Evolutionary conservation across 2,329 filamentous ascomycete genomes (phyloP).

Genomic region (Aspergillus pseudonomiae): DNA sequence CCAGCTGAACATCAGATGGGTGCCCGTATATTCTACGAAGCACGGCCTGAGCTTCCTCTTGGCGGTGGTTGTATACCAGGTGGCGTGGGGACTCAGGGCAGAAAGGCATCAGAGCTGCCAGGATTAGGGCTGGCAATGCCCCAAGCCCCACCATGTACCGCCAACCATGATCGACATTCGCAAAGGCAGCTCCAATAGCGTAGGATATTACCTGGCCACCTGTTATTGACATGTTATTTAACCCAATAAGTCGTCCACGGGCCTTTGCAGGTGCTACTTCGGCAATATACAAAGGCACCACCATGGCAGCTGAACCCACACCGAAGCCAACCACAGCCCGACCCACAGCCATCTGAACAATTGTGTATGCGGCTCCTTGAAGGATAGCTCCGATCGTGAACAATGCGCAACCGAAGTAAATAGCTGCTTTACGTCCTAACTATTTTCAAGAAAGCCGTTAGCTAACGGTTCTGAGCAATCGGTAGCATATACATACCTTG

Average conservation of each 20-base stretch:
- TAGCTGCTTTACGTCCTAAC: constrained; percentile 45
- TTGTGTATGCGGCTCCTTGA: constrained; percentile 38
- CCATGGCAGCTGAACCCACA: constrained; percentile 53
- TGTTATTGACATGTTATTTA: constrained; percentile 53
- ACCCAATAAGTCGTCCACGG: constrained; percentile 41
- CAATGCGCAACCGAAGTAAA: constrained; percentile 45
- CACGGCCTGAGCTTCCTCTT: constrained; percentile 35
- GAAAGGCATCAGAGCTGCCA: constrained; percentile 49
- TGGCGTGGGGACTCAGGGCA: constrained; percentile 41
- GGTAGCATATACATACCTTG: neutral
- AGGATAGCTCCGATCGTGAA: constrained; percentile 44
- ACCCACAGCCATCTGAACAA: constrained; percentile 50
- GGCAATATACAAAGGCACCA: constrained; percentile 52
- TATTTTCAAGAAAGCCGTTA: neutral
- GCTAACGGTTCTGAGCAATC: rapidly evolving
- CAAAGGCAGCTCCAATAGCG: constrained; percentile 46
- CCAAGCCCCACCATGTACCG: constrained; percentile 54
- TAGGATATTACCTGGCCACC: constrained; percentile 48
- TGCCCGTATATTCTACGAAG: constrained; percentile 32
- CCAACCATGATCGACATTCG: constrained; percentile 51
- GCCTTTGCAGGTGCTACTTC: constrained; percentile 55
- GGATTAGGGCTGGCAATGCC: constrained; percentile 51
- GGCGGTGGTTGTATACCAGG: constrained; percentile 23
- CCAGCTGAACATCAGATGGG: constrained; percentile 46
- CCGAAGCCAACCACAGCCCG: constrained; percentile 54